Base-by-base conservation (phyloP, 2,329 filamentous ascomycete genomes). In the Colletotrichum filicis region DNA sequence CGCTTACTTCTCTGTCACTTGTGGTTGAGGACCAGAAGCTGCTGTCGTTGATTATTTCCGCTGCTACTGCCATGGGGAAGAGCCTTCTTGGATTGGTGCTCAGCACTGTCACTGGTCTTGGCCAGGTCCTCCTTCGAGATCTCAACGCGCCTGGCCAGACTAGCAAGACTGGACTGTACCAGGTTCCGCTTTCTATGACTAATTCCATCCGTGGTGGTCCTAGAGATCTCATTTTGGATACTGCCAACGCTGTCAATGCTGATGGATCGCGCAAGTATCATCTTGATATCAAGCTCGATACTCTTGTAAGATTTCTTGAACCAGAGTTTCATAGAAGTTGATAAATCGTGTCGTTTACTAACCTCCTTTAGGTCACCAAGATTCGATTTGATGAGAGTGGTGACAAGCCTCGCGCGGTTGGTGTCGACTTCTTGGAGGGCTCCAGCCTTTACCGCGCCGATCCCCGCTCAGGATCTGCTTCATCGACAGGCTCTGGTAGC, bases 371-470 rank as follows among this genome's bases (percentile, higher is more conserved):
- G 42, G 83, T 80, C 19, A 84, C 83, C 61, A 83, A 81, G 58
- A 79, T 86, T 4, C 78, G 78, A 19, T 83, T 86, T 61, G 77
- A 82, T 60, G 75, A 79, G 22, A 75, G 70, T 2, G 77, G 76
- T 3, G 55, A 77, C 16, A 79, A 79, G 70, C 77, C 78, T 19
- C 63, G 79, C 30, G 82, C 83, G 5, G 76, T 74, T 0, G 82
- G 82, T 0, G 77, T 84, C 24, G 77, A 83, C 37, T 80, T 76
- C 30, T 74, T 84, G 12, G 71, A 80, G 24, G 84, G 85, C 0
- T 78, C 82, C 53, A 81, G 79, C 24, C 59, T 86, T 2, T 87
- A 87, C 74, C 79, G 81, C 5, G 85, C 84, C 0, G 84, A 85
- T 76, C 84, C 85, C 5, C 83, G 84, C 6, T 76, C 78, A 49